phyloP scores from a whole-genome alignment of 805 yeast genomes.

The Komagataella pseudopastoris region DNA sequence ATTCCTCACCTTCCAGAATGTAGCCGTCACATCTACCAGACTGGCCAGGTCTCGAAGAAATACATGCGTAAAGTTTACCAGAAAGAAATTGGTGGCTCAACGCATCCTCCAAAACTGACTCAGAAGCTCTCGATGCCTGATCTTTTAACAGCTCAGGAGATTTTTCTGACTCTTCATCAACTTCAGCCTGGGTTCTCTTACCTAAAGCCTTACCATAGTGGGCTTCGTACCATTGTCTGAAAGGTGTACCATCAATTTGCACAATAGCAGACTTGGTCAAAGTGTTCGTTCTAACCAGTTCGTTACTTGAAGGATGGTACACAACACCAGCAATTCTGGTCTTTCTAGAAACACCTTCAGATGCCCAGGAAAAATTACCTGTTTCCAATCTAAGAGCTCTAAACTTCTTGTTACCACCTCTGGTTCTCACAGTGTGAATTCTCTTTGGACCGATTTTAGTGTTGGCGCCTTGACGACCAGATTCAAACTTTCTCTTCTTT shows the following conservation, averaged over 20 bases:
- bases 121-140: conserved; percentile 83
- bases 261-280: conserved; percentile 98
- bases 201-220: conserved; percentile 94
- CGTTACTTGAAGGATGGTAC: conserved; percentile 99
- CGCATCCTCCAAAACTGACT: conserved; percentile 77
- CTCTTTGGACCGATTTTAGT: conserved; percentile 98
- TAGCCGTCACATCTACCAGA: conserved; percentile 99
- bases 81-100: conserved; percentile 96
- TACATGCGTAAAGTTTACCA: conserved; percentile 97
- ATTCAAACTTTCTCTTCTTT: conserved; percentile 99
- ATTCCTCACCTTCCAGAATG: conserved; percentile 99
- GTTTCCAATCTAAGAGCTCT: conserved; percentile 99
- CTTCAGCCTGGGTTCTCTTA: conserved; percentile 53
- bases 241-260: conserved; percentile 99
- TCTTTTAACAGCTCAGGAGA: conserved; percentile 80
- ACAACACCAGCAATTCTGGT: conserved; percentile 97
- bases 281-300: conserved; percentile 99
- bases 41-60: conserved; percentile 99
- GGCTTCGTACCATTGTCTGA: conserved; percentile 98
- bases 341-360: conserved; percentile 97
- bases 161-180: conserved; percentile 46
- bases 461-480: conserved; percentile 99
- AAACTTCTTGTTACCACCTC: conserved; percentile 99
- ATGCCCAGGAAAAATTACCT: conserved; percentile 99
- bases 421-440: conserved; percentile 97